Evolutionary conservation across 169 alveolate species (phyloP).

Genomic region (Plasmodium gaboni): DNA sequence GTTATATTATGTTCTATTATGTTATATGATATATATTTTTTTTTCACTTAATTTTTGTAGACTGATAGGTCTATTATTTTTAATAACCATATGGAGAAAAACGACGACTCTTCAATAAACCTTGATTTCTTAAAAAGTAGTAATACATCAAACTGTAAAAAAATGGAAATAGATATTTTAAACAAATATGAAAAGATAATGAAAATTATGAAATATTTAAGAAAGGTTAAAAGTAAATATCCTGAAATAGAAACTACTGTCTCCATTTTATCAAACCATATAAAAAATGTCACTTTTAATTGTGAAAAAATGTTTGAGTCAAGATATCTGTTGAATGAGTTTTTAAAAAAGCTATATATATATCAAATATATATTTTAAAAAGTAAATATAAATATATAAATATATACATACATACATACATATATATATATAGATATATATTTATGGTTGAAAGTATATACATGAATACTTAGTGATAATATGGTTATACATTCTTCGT

Average conservation of each 20-base stretch:
- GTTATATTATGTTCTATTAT: no score
- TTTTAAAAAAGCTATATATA: constrained; percentile 56
- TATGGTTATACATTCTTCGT: no score
- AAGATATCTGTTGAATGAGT: constrained; percentile 43
- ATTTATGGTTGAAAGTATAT: no score
- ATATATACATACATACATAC: not conserved
- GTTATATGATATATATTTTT: no score
- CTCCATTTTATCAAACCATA: constrained; percentile 51
- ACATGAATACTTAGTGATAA: no score
- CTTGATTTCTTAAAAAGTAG: constrained; percentile 13
- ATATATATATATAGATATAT: no score
- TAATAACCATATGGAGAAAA: not conserved
- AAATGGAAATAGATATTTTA: constrained; percentile 50
- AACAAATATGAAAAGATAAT: constrained; percentile 68
- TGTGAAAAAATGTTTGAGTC: constrained; percentile 71
- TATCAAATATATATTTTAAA: constrained; percentile 59
- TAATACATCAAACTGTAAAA: constrained; percentile 1
- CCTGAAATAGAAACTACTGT: constrained; percentile 64
- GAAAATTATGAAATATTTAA: constrained; percentile 58
- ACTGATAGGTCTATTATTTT: not conserved
- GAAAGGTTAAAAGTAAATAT: constrained; percentile 44
- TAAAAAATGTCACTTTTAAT: constrained; percentile 66
- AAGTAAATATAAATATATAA: constrained; percentile 17
- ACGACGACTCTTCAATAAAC: not conserved
- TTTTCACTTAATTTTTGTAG: constrained; percentile 4